Evolutionary conservation across 257 asterid genomes (phyloP), one percentile per base, ranked within the genome.

Genomic region (Capsicum baccatum): DNA sequence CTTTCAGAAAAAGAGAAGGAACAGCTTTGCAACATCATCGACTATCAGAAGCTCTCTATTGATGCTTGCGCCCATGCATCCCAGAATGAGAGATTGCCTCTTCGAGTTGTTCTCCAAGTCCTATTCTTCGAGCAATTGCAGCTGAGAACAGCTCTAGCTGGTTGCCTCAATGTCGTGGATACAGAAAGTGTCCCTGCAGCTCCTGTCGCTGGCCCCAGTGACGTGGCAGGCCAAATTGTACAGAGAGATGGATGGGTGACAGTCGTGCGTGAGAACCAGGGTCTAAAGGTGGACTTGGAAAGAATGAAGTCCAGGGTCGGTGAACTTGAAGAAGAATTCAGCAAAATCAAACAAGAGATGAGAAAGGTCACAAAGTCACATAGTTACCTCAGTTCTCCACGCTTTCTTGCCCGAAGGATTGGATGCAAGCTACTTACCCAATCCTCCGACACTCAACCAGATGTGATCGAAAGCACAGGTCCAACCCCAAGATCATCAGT

Each of bases 41-140:
- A 97, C 89, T 94, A 94, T 87, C 95, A 88, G 92, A 95, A 95
- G 90, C 98, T 97, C 78, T 97, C 99, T 2, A 89, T 97, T 15
- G 99, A 97, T 88, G 99, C 99, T 14, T 97, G 99, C 68, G 94
- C 99, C 42, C 99, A 97, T 85, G 99, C 99, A 78, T 97, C 99
- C 70, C 99, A 97, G 85, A 97, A 94, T 11, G 92, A 92, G 83
- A 89, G 97, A 84, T 88, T 96, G 79, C 99, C 99, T 5, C 97
- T 97, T 82, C 91, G 99, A 86, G 87, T 95, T 76, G 83, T 95
- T 81, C 90, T 97, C 83, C 99, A 97, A 87, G 98, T 97, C 86
- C 87, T 97, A 82, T 97, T 95, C 90, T 92, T 97, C 57, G 99
- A 95, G 89, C 99, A 97, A 87, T 87, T 97, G 93, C 99, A 95